Conservation (phyloP, 1,139 yeast genomes). For the Yamadazyma taylorii region DNA sequence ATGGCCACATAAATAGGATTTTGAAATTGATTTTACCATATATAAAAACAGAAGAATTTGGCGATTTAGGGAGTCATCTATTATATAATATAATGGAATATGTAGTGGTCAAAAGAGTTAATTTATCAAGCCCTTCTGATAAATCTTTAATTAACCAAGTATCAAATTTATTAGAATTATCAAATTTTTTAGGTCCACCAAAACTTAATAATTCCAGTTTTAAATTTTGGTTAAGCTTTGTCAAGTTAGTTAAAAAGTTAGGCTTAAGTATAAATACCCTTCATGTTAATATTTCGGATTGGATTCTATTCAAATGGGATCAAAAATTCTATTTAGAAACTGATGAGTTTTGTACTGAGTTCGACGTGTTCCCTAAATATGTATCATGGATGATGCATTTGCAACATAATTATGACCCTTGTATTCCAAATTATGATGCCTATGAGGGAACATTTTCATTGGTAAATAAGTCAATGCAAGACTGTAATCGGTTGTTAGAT, state of each 20-base stretch:
- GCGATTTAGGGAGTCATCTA: conserved; percentile 8
- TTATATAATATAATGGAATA: conserved; percentile 9
- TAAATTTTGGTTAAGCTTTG: conserved; percentile 52
- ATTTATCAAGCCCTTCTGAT: conserved; percentile 6
- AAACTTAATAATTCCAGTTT: conserved; percentile 45
- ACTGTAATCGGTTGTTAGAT: background rate
- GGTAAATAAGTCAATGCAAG: background rate
- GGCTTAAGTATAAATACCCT: conserved; percentile 11
- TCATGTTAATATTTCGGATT: conserved; percentile 34
- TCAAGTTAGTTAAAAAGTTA: conserved; percentile 27
- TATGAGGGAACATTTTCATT: conserved; percentile 6
- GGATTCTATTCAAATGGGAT: conserved; percentile 38
- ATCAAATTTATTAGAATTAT: conserved; percentile 48
- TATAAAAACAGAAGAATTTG: conserved; percentile 8
- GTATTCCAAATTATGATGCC: conserved; percentile 3
- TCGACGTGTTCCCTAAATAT: conserved; percentile 28
- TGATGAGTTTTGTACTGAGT: conserved; percentile 13
- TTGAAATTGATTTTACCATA: conserved; percentile 12
- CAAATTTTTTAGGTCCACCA: conserved; percentile 63
- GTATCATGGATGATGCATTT: conserved; percentile 38
- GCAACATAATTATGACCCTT: background rate
- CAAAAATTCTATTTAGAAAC: conserved; percentile 8
- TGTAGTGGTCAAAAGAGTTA: conserved; percentile 3
- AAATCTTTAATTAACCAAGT: conserved; percentile 38
- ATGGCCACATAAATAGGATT: conserved; percentile 3